Conservation (phyloP, 257 asterid genomes). For the Solanum chiquidenum region DNA sequence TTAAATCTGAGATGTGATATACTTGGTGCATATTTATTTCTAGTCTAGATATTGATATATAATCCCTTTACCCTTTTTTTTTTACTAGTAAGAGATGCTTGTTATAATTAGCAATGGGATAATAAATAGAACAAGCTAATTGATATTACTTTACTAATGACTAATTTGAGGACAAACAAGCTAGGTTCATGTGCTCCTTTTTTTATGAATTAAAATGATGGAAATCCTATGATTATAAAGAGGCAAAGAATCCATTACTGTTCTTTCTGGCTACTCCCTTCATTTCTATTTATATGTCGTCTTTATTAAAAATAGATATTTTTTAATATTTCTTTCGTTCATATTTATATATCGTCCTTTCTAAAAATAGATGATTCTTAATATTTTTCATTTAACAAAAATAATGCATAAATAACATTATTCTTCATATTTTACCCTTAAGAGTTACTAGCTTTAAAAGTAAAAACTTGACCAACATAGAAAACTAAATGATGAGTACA, state of each 20-base stretch:
- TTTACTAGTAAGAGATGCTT: background rate
- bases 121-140: background rate
- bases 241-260: background rate
- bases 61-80: background rate
- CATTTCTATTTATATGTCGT: too few species aligned
- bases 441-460: background rate
- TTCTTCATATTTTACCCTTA: background rate
- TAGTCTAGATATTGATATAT: background rate
- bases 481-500: background rate
- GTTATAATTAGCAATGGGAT: background rate
- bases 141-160: background rate
- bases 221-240: too few species aligned
- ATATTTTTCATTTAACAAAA: too few species aligned
- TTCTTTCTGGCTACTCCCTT: background rate
- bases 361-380: background rate
- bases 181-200: background rate
- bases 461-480: background rate
- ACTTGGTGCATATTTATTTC: background rate
- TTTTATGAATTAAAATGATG: background rate
- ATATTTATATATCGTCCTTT: too few species aligned
- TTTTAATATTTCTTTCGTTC: too few species aligned
- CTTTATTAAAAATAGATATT: too few species aligned
- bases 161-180: background rate
- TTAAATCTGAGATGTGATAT: too few species aligned
- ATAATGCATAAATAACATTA: too few species aligned